Conservation (phyloP, 257 asterid species). For the Nyctanthes arbortristis region DNA sequence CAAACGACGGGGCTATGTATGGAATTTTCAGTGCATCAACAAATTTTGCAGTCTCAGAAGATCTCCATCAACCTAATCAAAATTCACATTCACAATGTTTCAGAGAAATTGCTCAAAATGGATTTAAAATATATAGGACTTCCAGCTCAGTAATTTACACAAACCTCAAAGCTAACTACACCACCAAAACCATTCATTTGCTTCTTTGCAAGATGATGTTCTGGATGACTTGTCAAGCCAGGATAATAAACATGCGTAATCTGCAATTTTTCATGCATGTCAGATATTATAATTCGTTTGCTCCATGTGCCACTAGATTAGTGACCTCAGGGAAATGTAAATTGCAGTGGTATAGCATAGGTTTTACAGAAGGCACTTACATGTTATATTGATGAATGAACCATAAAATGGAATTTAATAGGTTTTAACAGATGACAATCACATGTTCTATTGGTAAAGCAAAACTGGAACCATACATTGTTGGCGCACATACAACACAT, state of each 20-base stretch:
- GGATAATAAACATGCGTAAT: constrained; percentile 80
- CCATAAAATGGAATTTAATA: too few relatives aligned
- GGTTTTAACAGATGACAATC: too few relatives aligned
- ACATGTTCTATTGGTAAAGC: neutral
- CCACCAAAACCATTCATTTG: constrained; percentile 98
- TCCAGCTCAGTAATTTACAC: constrained; percentile 25
- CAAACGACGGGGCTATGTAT: constrained; percentile 93
- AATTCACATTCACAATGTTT: constrained; percentile 12
- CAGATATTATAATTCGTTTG: neutral
- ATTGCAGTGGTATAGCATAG: neutral
- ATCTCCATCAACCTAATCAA: constrained; percentile 76
- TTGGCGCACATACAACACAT: neutral
- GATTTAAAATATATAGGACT: neutral
- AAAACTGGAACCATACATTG: neutral
- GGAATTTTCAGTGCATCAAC: constrained; percentile 72
- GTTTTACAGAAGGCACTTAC: too few relatives aligned
- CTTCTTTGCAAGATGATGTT: constrained; percentile 71
- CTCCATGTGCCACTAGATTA: neutral
- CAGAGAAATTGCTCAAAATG: constrained; percentile 9
- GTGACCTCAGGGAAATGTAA: neutral
- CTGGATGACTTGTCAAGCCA: constrained; percentile 90
- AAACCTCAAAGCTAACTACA: constrained; percentile 92
- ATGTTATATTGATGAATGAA: too few relatives aligned
- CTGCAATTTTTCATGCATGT: constrained; percentile 43
- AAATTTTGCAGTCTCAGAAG: constrained; percentile 68